phyloP scores from a whole-genome alignment of 2,329 filamentous ascomycete species.

The Phialemoniopsis sp. region DNA sequence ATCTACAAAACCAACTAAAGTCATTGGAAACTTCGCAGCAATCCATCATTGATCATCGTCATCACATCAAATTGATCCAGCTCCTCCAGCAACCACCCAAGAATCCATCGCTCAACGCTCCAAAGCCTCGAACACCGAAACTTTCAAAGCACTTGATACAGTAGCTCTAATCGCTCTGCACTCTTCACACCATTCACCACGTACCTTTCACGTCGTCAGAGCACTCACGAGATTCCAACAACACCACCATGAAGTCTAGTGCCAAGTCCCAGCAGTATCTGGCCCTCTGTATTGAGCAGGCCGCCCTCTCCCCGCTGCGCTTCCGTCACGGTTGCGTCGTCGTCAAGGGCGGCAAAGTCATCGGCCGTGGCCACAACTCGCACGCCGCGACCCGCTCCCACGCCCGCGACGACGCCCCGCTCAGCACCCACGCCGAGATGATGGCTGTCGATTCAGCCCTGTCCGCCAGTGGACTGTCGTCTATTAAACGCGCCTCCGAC shows the following conservation, averaged over 20 bases:
- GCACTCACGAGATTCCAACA: too few relatives aligned
- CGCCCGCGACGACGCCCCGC: constrained; percentile 20
- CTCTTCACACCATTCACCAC: too few relatives aligned
- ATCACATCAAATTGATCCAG: too few relatives aligned
- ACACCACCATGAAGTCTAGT: not conserved
- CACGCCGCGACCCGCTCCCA: constrained; percentile 25
- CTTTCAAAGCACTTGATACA: too few relatives aligned
- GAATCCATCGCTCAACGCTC: too few relatives aligned
- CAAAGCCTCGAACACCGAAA: too few relatives aligned
- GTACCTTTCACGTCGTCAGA: too few relatives aligned
- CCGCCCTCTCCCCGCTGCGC: constrained; percentile 41
- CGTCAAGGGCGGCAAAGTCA: constrained; percentile 46
- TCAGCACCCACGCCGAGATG: constrained; percentile 52
- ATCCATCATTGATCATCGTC: too few relatives aligned
- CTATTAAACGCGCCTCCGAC: constrained; percentile 45
- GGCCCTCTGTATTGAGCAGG: constrained; percentile 46
- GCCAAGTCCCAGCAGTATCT: constrained; percentile 36
- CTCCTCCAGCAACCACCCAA: too few relatives aligned
- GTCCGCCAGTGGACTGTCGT: constrained; percentile 34
- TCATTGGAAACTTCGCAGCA: too few relatives aligned
- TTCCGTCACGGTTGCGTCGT: constrained; percentile 43
- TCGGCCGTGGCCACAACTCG: constrained; percentile 46
- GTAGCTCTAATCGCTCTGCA: too few relatives aligned
- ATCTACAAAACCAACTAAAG: too few relatives aligned
- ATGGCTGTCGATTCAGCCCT: constrained; percentile 49